These are phyloP conservation scores for Ambispora gerdemannii DNA, from an alignment of 192 early-diverging fungal species.

Conservation along the genomic window DNA sequence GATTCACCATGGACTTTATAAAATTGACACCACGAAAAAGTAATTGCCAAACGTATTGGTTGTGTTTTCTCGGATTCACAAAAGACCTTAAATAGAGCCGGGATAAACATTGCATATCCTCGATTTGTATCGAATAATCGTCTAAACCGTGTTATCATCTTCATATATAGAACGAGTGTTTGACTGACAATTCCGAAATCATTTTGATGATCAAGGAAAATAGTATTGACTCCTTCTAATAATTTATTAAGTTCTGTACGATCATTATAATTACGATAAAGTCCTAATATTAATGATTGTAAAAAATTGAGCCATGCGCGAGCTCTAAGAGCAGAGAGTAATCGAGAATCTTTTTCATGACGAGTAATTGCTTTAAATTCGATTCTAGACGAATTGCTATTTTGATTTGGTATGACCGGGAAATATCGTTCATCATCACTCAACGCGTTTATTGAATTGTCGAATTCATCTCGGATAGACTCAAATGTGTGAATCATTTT, in stretches of 20 bases:
- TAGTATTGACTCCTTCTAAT: slow-evolving; percentile 48
- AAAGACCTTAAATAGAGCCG: slow-evolving; percentile 54
- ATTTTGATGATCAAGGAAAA: slow-evolving; percentile 45
- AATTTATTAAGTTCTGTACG: slow-evolving; percentile 48
- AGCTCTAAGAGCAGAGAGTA: slow-evolving; percentile 47
- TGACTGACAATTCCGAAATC: slow-evolving; percentile 55
- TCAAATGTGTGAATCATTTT: slow-evolving; percentile 46
- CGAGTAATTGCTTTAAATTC: slow-evolving; percentile 3
- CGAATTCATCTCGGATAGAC: slow-evolving; percentile 30
- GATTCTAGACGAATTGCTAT: background rate
- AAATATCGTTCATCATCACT: slow-evolving; percentile 37
- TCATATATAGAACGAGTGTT: slow-evolving; percentile 47
- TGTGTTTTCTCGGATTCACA: slow-evolving; percentile 42
- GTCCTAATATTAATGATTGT: slow-evolving; percentile 44
- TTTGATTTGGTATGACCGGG: slow-evolving; percentile 40
- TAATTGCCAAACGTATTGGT: slow-evolving; percentile 44
- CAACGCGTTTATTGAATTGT: background rate
- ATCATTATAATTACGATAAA: slow-evolving; percentile 52
- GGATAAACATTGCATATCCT: slow-evolving; percentile 51
- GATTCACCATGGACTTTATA: slow-evolving; percentile 55
- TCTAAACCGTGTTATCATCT: slow-evolving; percentile 45
- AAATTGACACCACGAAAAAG: slow-evolving; percentile 49
- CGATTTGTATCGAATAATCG: slow-evolving; percentile 51
- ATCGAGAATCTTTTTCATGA: slow-evolving; percentile 23
- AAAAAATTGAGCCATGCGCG: slow-evolving; percentile 54